Evolutionary conservation across 2,329 filamentous ascomycete genomes (phyloP).

Genomic region (Botrytis porri): DNA sequence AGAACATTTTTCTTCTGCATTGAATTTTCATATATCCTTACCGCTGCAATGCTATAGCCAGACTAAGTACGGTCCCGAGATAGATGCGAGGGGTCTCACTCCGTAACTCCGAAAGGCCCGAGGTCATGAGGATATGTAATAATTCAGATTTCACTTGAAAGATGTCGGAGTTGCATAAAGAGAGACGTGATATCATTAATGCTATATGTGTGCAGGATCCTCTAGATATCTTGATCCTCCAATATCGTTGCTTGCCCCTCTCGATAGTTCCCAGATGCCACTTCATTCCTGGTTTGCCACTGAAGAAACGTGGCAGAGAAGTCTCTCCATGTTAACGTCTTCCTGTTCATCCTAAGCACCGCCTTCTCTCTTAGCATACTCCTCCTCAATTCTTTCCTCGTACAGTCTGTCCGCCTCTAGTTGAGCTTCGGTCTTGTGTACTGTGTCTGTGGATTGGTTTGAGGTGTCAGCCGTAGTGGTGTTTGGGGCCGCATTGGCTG

Average conservation of each 20-base stretch:
- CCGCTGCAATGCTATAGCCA: background rate
- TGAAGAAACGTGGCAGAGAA: background rate
- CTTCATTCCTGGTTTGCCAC: background rate
- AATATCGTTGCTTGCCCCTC: background rate
- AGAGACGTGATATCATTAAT: background rate
- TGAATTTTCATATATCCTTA: background rate
- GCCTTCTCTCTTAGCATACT: slow-evolving; percentile 27
- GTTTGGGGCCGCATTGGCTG: background rate
- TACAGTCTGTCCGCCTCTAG: slow-evolving; percentile 24
- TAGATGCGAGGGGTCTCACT: background rate
- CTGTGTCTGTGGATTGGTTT: background rate
- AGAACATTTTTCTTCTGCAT: background rate
- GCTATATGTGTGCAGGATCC: background rate
- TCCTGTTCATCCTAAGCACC: slow-evolving; percentile 33
- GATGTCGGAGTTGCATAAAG: background rate
- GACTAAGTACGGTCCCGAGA: background rate
- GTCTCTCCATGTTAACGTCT: background rate
- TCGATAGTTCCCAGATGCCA: background rate
- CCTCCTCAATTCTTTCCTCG: slow-evolving; percentile 26
- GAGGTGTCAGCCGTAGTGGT: background rate
- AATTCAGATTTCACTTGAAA: background rate
- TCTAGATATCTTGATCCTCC: background rate
- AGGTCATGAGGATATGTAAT: background rate
- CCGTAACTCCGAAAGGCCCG: background rate
- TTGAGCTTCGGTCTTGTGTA: slow-evolving; percentile 21